These are phyloP conservation scores for Capniomyces stellatus DNA, from an alignment of 371 early-diverging fungal species.

Conservation along the genomic window DNA sequence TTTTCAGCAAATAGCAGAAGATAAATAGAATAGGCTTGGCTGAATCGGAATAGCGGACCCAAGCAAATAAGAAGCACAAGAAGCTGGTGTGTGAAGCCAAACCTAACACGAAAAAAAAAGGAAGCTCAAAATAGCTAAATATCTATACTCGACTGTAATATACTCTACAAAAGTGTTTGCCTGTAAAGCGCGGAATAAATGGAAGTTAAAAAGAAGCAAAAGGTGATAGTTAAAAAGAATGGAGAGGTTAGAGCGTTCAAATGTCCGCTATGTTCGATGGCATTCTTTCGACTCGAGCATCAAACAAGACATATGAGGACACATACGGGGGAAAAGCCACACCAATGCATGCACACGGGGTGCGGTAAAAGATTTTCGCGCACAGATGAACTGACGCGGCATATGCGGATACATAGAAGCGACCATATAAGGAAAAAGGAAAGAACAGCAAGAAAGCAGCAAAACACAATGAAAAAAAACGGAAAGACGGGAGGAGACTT, in stretches of 20 bases:
- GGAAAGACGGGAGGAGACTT: no score
- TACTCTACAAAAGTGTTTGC: conserved; percentile 1
- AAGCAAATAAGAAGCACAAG: no score
- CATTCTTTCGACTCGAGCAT: conserved; percentile 57
- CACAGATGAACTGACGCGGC: conserved; percentile 74
- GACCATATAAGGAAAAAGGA: conserved; percentile 18
- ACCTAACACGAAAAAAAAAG: no score
- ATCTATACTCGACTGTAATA: conserved; percentile 1
- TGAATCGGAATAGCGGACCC: no score
- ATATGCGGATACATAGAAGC: conserved; percentile 49
- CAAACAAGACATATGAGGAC: conserved; percentile 76
- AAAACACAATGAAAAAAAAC: not conserved
- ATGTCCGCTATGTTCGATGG: conserved; percentile 53
- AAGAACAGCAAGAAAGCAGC: conserved; percentile 2
- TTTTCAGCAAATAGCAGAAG: no score
- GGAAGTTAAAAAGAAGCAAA: conserved; percentile 6
- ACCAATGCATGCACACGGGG: conserved; percentile 54
- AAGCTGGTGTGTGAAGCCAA: no score
- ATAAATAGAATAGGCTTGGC: no score
- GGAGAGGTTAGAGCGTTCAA: conserved; percentile 43
- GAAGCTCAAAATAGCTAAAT: no score
- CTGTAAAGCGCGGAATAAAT: conserved; percentile 6
- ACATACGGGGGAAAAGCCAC: conserved; percentile 83
- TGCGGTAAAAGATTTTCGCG: conserved; percentile 78
- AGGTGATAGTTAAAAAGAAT: conserved; percentile 9